Conservation (phyloP, 2,329 filamentous ascomycete genomes). For the Apiospora aurea region DNA sequence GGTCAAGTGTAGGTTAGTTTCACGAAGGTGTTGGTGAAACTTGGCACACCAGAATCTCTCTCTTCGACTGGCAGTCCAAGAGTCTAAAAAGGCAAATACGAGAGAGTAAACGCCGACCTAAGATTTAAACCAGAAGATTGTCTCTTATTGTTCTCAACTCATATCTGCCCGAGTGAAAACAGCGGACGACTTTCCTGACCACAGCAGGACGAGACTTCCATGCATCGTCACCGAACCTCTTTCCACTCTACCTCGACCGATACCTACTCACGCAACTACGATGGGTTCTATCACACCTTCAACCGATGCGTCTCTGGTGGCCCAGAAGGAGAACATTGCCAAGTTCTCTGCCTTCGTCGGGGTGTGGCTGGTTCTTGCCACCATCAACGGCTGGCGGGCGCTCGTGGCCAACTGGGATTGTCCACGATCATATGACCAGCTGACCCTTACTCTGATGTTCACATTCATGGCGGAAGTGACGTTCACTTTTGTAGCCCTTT, state of each 20-base stretch:
- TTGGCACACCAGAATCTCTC: not conserved
- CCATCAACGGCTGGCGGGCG: not conserved
- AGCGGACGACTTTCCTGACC: no score
- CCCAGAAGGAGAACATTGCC: not conserved
- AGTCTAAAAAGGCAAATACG: no score
- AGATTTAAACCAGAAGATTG: no score
- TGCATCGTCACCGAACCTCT: no score
- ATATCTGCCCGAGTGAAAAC: no score
- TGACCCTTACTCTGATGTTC: fast-evolving
- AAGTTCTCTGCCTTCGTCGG: not conserved
- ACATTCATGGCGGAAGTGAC: not conserved
- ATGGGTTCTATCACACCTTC: not conserved
- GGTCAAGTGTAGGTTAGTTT: not conserved
- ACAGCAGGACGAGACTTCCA: no score
- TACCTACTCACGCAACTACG: not conserved
- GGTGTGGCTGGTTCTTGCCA: not conserved
- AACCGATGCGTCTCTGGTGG: not conserved
- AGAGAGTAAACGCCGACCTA: no score
- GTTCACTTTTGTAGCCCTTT: not conserved
- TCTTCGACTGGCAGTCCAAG: not conserved
- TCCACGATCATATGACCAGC: fast-evolving
- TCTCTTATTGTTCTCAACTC: no score
- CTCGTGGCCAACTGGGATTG: not conserved
- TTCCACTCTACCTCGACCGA: no score
- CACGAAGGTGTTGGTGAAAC: not conserved